Base-by-base conservation (phyloP, 1,139 yeast species). In the Debaryomyces udenii region DNA sequence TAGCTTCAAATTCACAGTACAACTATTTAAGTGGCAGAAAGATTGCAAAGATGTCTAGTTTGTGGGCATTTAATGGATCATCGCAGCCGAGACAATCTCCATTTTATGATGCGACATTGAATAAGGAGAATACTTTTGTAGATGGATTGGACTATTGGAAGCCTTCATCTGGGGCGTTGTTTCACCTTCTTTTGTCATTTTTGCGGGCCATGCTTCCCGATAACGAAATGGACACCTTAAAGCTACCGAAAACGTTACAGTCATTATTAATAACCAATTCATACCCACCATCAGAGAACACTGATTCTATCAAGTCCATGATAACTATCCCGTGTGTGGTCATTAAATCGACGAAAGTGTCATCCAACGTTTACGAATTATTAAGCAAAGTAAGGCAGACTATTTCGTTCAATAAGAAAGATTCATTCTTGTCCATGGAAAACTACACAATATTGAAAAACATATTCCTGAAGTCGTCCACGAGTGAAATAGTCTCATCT, bases 81-180 rank as follows among this genome's bases (percentile, higher is more conserved):
- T 38, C 45, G 6, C 48, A 45, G 28, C 44, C 47, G 13, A 44
- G 47, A 20, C 50, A 51, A 27, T 62, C 70, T 5, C 68, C 74
- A 7, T 70, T 70, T 42, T 70, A 59, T 48, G 76, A 71, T 50
- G 77, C 76, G 2, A 71, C 76, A 3, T 30, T 59, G n/a, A 48
- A 50, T 11, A 50, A 52, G 26, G 78, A 73, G 40, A 54, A 56
- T 41, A 70, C 70, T 27, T 88, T 86, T 56, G 75, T 77, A 30
- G 83, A 86, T 48, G 96, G 96, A 1, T 61, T 89, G 39, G 79
- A 80, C 29, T 76, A 78, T 38, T 89, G 96, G 96, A 69, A 81
- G 38, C 80, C 86, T 2, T 88, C 91, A 2, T 83, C 95, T 5
- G 90, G 86, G 55, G 96, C 96, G 0, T 78, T 88, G 62, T 86